Conservation (phyloP, 441 rosid genomes). For the Erysimum pusillum region DNA sequence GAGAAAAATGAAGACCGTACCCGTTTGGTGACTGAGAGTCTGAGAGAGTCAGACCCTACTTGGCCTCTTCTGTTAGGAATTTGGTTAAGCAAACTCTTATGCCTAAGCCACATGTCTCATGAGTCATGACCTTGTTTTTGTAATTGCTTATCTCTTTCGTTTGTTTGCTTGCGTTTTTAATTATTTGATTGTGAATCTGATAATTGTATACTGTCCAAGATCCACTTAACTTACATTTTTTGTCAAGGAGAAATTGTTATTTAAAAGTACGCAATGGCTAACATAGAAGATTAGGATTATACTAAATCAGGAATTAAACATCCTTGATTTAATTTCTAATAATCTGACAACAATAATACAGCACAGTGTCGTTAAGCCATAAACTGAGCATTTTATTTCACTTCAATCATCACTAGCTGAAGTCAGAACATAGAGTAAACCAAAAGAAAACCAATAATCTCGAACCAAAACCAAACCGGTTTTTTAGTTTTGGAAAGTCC, state of each 20-base stretch:
- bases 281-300: background rate
- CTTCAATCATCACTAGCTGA: background rate
- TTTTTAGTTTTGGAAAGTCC: slow-evolving; percentile 43
- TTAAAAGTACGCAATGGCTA: background rate
- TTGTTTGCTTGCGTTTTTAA: background rate
- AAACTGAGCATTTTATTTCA: slow-evolving; percentile 5
- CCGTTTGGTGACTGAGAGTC: too few relatives aligned
- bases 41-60: too few relatives aligned
- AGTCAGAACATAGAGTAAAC: background rate
- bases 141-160: background rate
- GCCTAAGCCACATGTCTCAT: too few relatives aligned
- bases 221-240: background rate
- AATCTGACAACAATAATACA: background rate
- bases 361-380: background rate
- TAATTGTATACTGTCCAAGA: background rate
- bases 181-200: background rate
- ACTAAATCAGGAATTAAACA: background rate
- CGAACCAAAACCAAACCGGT: slow-evolving; percentile 6
- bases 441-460: slow-evolving; percentile 3
- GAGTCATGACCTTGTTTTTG: too few relatives aligned
- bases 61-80: too few relatives aligned
- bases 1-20: too few relatives aligned
- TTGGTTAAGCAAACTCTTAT: too few relatives aligned
- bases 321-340: background rate
- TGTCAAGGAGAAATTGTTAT: background rate